Evolutionary conservation across 768 basidiomycete genomes (phyloP).

Genomic region (Collybiopsis confluens): DNA sequence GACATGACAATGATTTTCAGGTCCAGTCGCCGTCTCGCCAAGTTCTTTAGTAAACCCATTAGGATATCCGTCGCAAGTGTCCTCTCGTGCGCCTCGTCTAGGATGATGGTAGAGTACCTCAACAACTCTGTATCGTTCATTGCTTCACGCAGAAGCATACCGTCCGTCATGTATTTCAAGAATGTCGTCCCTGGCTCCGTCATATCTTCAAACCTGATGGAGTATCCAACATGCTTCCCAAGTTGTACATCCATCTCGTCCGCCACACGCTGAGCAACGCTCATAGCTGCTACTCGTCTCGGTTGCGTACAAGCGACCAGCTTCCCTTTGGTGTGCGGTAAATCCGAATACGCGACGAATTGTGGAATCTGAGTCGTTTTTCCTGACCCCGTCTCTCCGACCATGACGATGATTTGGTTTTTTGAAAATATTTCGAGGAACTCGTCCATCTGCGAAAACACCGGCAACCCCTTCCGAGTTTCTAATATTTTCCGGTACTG

Average conservation of each 20-base stretch:
- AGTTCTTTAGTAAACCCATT: slow-evolving; percentile 90
- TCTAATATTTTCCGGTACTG: slow-evolving; percentile 87
- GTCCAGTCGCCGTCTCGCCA: slow-evolving; percentile 77
- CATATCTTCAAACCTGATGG: slow-evolving; percentile 98
- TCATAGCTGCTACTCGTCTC: slow-evolving; percentile 94
- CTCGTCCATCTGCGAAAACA: slow-evolving; percentile 88
- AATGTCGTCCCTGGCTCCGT: slow-evolving; percentile 87
- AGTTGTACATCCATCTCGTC: slow-evolving; percentile 98
- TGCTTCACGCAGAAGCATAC: slow-evolving; percentile 97
- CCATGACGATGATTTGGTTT: slow-evolving; percentile 87
- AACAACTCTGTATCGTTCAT: slow-evolving; percentile 92
- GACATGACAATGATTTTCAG: slow-evolving; percentile 99
- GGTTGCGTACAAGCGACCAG: slow-evolving; percentile 97
- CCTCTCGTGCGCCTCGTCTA: slow-evolving; percentile 98
- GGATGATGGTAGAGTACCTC: slow-evolving; percentile 95
- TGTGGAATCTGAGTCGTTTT: slow-evolving; percentile 65
- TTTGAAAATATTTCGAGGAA: slow-evolving; percentile 74
- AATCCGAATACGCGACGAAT: slow-evolving; percentile 90
- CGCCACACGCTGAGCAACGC: slow-evolving; percentile 95
- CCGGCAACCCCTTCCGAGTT: slow-evolving; percentile 83
- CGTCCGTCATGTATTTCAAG: slow-evolving; percentile 99
- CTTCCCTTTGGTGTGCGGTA: slow-evolving; percentile 87
- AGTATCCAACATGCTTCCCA: slow-evolving; percentile 94
- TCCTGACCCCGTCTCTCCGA: slow-evolving; percentile 74
- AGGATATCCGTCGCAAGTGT: slow-evolving; percentile 97